Evolutionary conservation across 2,329 filamentous ascomycete species (phyloP), one percentile per base, ranked within the genome.

Genomic region (Rutstroemia sp.): DNA sequence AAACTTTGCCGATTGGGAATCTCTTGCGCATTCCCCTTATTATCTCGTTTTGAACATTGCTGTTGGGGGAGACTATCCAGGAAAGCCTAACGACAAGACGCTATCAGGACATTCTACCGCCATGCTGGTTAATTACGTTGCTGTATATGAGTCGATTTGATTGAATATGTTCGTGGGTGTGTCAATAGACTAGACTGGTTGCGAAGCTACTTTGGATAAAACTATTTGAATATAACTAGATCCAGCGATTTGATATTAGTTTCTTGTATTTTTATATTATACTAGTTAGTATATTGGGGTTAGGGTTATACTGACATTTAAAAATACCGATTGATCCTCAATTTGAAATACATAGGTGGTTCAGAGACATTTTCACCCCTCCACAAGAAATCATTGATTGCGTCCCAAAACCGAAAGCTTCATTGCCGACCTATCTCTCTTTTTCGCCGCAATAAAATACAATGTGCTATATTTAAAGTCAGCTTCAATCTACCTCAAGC

Each of bases 111-210:
- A 10, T 12, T 52, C 52, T 5, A 61, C 61, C 1, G 61, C 58
- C 2, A 65, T 65, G 62, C 60, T 64, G 47, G 60, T 63, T 21
- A 37, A 50, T 12, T 65, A 65, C 54, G 60, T 64, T 4, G 63
- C 48, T 46, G 61, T 64, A 49, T 65, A 48, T 48, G 42, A 30
- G 27, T 30, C 27, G 27, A 9, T 30, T 7, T 30, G 27, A 30
- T 30, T 30, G 27, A 30, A 30, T 30, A 9, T 30, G 27, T 30
- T 30, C 27, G 27, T 30, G 27, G 27, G 27, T 30, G 5, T 30
- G 27, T 3, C 7, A 30, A 30, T 3, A 30, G 27, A 9, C 27
- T 9, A 30, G 27, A 30, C 27, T 30, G 27, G 27, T 30, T 30
- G 9, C 27, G 6, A 30, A 30, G 27, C 27, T 30, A 3, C 27